These are phyloP conservation scores for Penicillium sp. DNA, from an alignment of 2,329 filamentous ascomycete species.

Conservation along the genomic window DNA sequence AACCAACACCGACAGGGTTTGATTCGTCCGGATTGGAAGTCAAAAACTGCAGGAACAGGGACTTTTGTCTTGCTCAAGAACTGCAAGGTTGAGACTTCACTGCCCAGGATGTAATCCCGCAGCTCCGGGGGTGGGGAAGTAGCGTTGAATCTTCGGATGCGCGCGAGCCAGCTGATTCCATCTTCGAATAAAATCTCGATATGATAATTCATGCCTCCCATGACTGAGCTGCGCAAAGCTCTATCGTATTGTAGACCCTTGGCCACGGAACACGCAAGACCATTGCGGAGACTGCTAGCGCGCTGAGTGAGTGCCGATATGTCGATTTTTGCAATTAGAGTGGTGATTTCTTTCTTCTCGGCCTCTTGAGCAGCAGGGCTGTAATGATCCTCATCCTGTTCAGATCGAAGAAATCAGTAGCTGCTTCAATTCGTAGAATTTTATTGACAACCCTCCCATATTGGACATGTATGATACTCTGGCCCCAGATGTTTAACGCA, in stretches of 20 bases:
- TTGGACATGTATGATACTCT: slow-evolving; percentile 35
- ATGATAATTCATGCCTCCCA: slow-evolving; percentile 49
- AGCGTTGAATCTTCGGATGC: slow-evolving; percentile 43
- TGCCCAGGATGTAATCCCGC: slow-evolving; percentile 34
- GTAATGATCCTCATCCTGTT: slow-evolving; percentile 38
- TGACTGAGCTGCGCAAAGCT: slow-evolving; percentile 36
- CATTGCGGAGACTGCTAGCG: slow-evolving; percentile 37
- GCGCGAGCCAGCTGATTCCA: slow-evolving; percentile 43
- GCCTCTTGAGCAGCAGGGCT: slow-evolving; percentile 34
- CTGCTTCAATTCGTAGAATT: background rate
- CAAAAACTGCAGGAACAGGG: slow-evolving; percentile 39
- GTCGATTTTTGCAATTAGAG: slow-evolving; percentile 38
- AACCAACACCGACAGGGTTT: slow-evolving; percentile 41
- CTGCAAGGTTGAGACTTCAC: slow-evolving; percentile 44
- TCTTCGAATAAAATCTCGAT: slow-evolving; percentile 45
- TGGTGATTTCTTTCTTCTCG: slow-evolving; percentile 35
- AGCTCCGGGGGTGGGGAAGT: slow-evolving; percentile 38
- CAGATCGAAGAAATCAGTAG: slow-evolving; percentile 13
- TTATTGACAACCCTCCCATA: slow-evolving; percentile 36
- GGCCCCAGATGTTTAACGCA: slow-evolving; percentile 35
- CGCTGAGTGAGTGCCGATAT: slow-evolving; percentile 36
- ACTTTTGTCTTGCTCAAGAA: slow-evolving; percentile 39
- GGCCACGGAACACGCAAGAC: slow-evolving; percentile 37
- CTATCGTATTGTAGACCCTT: slow-evolving; percentile 38
- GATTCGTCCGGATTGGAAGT: slow-evolving; percentile 34